Base-by-base conservation (phyloP, 345 rosid genomes). In the Kernera saxatilis region DNA sequence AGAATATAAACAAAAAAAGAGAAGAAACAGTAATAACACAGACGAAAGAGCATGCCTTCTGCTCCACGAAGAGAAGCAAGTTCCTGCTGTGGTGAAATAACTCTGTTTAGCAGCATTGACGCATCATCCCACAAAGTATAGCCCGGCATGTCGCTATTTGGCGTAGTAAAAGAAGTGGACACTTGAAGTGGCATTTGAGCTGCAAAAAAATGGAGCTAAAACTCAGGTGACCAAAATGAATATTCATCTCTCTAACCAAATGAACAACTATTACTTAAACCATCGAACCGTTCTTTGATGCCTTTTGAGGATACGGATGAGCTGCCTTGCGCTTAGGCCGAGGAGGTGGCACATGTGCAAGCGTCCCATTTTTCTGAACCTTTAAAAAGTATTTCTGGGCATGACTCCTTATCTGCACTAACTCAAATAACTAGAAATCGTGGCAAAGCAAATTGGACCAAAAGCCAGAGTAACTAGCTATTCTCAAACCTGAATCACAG, bases 351-450 rank as follows among this genome's bases (percentile, higher is more conserved):
- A 91, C 97, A 67, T 93, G 98, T 5, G 96, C 97, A 44, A 79
- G 54, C 18, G 98, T 79, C 51, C 98, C 98, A 18, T 87, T 91
- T 81, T 93, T 93, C 71, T 93, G 97, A 71, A 93, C 96, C 84
- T 93, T 93, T 82, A 93, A 58, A 81, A 93, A 93, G 79, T 91
- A 93, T 76, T 93, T 93, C 80, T 93, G 98, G 9, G 98, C 98
- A 82, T 93, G 98, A 77, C 98, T 93, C 71, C 98, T 81, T 51
- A 93, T 93, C 97, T 93, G 80, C n/a, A n/a, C n/a, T n/a, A n/a
- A n/a, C n/a, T n/a, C n/a, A n/a, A n/a, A n/a, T n/a, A n/a, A n/a
- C n/a, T n/a, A n/a, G 50, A 17, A 19, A 23, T 71, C 17, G 8
- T 41, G 3, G 15, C 6, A 51, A 62, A 21, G 46, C 59, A 56